Evolutionary conservation across 2,329 filamentous ascomycete species (phyloP), one percentile per base, ranked within the genome.

Genomic region (Clonostachys byssicola): DNA sequence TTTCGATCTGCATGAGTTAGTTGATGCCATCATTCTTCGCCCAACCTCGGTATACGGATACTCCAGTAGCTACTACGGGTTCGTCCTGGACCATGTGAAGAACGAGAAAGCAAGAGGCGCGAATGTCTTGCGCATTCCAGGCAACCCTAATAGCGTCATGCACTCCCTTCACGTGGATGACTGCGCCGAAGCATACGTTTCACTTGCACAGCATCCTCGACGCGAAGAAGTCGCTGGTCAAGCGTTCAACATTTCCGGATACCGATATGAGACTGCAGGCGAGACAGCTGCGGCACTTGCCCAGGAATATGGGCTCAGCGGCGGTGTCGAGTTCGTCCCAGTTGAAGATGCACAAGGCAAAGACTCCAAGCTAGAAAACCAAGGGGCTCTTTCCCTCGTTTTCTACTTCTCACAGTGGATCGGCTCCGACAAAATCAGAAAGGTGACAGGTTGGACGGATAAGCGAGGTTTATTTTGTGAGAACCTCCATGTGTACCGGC

Each of bases 81-180:
- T 55, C 17, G 56, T 68, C 12, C 67, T 75, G 49, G 59, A 66
- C 17, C 62, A 65, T 33, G 62, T 65, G 1, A 59, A 57, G 2
- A 44, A 52, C 4, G 51, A 60, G 10, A 56, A 54, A 5, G 52
- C 48, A 4, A 44, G 43, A 4, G 42, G 49, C 4, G 47, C 52
- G 5, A 50, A 53, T 12, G 49, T 55, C 2, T 53, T 74, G 33
- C 51, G 55, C 14, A 49, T 75, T 4, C 58, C 65, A 0, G 56
- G 62, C 1, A 52, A 67, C 39, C 59, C 62, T 0, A 57, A 66
- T 16, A 67, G 60, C 13, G 69, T 77, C 34, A 56, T 74, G 50
- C 74, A 77, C 48, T 69, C 66, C 5, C 62, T 69, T 36, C 74
- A 78, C 49, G 62, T 77, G 12, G 74, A 77, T 51, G 74, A 78